These are phyloP conservation scores for Cytospora chrysosperma DNA, from an alignment of 2,329 filamentous ascomycete species.

Conservation along the genomic window DNA sequence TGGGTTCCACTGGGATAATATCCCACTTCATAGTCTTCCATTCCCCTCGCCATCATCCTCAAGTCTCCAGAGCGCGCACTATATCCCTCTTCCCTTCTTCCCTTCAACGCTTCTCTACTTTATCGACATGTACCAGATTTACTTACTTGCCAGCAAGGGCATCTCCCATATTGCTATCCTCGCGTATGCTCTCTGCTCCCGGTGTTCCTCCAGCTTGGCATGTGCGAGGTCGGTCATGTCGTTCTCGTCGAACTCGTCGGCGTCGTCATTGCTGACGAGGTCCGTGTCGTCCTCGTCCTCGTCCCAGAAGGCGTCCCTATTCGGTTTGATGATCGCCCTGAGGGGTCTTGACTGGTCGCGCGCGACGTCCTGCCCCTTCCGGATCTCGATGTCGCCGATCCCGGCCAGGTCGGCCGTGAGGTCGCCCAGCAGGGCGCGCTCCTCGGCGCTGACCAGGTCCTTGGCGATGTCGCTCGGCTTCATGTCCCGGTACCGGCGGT, in stretches of 20 bases:
- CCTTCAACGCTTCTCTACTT: not conserved
- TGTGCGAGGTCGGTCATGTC: slow-evolving; percentile 84
- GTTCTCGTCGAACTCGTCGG: slow-evolving; percentile 69
- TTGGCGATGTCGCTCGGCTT: slow-evolving; percentile 15
- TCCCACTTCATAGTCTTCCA: not conserved
- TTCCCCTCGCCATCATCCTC: not conserved
- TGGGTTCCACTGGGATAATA: not conserved
- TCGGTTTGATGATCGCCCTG: slow-evolving; percentile 24
- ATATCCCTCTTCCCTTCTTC: not conserved
- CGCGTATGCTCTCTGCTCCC: slow-evolving; percentile 85
- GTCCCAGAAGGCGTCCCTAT: slow-evolving; percentile 47
- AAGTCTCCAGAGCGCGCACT: not conserved
- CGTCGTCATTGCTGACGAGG: slow-evolving; percentile 47
- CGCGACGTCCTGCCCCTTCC: slow-evolving; percentile 19
- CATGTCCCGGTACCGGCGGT: slow-evolving; percentile 20
- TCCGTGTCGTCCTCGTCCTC: slow-evolving; percentile 49
- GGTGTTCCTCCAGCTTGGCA: slow-evolving; percentile 80
- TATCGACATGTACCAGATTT: not conserved
- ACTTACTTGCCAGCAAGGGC: slow-evolving; percentile 82
- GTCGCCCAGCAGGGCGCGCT: slow-evolving; percentile 8
- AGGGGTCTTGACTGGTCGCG: slow-evolving; percentile 26
- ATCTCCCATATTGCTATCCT: slow-evolving; percentile 92
- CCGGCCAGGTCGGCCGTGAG: slow-evolving; percentile 10
- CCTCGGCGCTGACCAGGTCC: slow-evolving; percentile 12
- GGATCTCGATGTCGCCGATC: slow-evolving; percentile 26